phyloP scores from a whole-genome alignment of 208 protist species.

The Leishmania guyanensis region DNA sequence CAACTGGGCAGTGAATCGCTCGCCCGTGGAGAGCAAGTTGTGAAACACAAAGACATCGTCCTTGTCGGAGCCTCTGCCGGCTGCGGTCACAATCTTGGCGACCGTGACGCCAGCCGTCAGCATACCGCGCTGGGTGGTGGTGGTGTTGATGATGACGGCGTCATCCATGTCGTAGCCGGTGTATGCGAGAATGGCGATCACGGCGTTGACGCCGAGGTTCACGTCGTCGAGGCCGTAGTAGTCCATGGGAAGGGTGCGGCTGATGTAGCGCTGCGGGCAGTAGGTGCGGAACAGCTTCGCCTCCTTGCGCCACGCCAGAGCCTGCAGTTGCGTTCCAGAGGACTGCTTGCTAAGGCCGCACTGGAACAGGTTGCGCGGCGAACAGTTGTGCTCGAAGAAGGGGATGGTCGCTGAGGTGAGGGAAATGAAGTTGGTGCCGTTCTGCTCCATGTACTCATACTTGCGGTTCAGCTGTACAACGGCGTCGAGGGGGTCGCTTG shows the following conservation, averaged over 20 bases:
- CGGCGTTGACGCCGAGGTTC: slow-evolving; percentile 97
- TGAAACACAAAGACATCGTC: slow-evolving; percentile 85
- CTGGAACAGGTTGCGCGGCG: slow-evolving; percentile 99
- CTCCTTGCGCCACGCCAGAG: slow-evolving; percentile 94
- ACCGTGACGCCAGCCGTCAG: slow-evolving; percentile 96
- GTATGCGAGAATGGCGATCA: slow-evolving; percentile 99
- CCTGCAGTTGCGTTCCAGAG: slow-evolving; percentile 97
- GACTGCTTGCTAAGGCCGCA: slow-evolving; percentile 99
- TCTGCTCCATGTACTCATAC: slow-evolving; percentile 96
- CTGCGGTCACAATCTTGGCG: slow-evolving; percentile 76
- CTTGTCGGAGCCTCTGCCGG: slow-evolving; percentile 44
- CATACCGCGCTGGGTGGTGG: slow-evolving; percentile 97
- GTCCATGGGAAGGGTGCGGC: slow-evolving; percentile 90
- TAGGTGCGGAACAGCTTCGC: slow-evolving; percentile 99
- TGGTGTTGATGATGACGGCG: slow-evolving; percentile 99
- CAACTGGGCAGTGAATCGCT: slow-evolving; percentile 68
- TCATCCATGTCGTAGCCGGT: slow-evolving; percentile 99
- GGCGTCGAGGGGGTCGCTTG: slow-evolving; percentile 87
- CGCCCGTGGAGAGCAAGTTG: slow-evolving; percentile 73
- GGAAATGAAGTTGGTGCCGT: slow-evolving; percentile 96
- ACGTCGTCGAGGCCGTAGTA: slow-evolving; percentile 97
- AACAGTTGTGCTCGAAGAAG: slow-evolving; percentile 99
- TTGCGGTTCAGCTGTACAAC: slow-evolving; percentile 67
- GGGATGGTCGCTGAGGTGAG: slow-evolving; percentile 98
- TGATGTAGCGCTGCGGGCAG: slow-evolving; percentile 97